A percentile compares a stretch with the other conserved stretches of the same genome.
phyloP scores from a whole-genome alignment of 1,284 basidiomycete species.

The Ganoderma lucidum region DNA sequence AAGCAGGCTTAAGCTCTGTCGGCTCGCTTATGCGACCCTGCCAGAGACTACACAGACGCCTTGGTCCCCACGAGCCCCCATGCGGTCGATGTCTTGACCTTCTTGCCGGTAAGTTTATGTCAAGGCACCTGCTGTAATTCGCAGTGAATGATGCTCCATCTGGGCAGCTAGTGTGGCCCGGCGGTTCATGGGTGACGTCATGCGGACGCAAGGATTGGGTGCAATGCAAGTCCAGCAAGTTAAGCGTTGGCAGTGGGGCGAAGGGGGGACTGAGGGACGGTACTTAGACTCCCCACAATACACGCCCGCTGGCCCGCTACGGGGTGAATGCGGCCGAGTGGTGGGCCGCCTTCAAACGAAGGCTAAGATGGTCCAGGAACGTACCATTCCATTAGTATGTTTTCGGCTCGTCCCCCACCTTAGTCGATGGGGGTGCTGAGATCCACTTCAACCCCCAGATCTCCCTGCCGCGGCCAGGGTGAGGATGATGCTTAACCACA shows the following conservation, averaged over 20 bases:
- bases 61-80: background rate
- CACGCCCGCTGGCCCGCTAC: background rate
- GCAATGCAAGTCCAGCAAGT: constrained; percentile 3
- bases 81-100: background rate
- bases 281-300: background rate
- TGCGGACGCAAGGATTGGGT: background rate
- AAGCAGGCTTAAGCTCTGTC: background rate
- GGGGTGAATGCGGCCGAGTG: background rate
- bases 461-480: background rate
- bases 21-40: constrained; percentile 1
- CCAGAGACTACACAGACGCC: background rate
- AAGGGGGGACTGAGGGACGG: background rate
- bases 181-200: background rate
- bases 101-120: background rate
- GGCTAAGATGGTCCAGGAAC: constrained; percentile 2
- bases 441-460: background rate
- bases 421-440: background rate
- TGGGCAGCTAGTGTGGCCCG: background rate
- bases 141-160: constrained; percentile 7
- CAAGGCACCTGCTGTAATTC: background rate
- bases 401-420: background rate
- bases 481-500: constrained; percentile 11
- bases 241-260: background rate
- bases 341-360: background rate
- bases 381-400: constrained; percentile 10